Evolutionary conservation across 2,329 filamentous ascomycete genomes (phyloP).

Genomic region (Pestalotiopsis sp.): DNA sequence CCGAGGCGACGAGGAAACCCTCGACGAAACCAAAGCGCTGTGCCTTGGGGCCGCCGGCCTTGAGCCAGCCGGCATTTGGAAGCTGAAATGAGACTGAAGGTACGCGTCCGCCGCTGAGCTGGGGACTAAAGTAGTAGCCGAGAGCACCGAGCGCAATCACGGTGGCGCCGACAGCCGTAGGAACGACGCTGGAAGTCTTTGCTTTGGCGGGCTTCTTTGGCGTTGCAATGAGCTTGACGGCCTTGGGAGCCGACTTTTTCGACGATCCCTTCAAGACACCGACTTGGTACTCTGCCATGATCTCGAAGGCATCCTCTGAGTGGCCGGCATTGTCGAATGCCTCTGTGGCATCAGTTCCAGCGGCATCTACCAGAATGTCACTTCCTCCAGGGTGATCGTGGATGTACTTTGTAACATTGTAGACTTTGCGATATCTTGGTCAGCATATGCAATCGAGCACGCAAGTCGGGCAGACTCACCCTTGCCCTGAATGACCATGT

Average conservation of each 20-base stretch:
- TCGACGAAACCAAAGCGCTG: constrained; percentile 34
- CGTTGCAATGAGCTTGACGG: constrained; percentile 23
- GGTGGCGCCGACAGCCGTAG: constrained; percentile 10
- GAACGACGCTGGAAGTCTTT: constrained; percentile 5
- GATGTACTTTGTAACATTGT: constrained; percentile 57
- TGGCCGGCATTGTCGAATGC: constrained; percentile 84
- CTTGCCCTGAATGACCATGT: constrained; percentile 58
- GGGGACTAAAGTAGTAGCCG: constrained; percentile 20
- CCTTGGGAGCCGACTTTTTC: constrained; percentile 21
- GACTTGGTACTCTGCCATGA: constrained; percentile 38
- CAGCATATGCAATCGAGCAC: neutral
- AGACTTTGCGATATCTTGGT: constrained; percentile 40
- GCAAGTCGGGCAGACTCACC: constrained; percentile 32
- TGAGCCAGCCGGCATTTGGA: neutral
- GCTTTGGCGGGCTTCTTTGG: constrained; percentile 11
- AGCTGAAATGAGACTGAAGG: constrained; percentile 1
- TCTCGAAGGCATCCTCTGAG: constrained; percentile 59
- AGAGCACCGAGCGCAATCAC: constrained; percentile 18
- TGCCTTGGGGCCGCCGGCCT: constrained; percentile 9
- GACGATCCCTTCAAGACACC: constrained; percentile 36
- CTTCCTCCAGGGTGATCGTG: constrained; percentile 70
- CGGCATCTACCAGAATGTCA: constrained; percentile 76
- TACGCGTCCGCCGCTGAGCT: constrained; percentile 12
- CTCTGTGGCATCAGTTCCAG: constrained; percentile 75
- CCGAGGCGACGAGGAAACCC: constrained; percentile 37